Base-by-base conservation (phyloP, 768 basidiomycete genomes). In the Russula sp. region DNA sequence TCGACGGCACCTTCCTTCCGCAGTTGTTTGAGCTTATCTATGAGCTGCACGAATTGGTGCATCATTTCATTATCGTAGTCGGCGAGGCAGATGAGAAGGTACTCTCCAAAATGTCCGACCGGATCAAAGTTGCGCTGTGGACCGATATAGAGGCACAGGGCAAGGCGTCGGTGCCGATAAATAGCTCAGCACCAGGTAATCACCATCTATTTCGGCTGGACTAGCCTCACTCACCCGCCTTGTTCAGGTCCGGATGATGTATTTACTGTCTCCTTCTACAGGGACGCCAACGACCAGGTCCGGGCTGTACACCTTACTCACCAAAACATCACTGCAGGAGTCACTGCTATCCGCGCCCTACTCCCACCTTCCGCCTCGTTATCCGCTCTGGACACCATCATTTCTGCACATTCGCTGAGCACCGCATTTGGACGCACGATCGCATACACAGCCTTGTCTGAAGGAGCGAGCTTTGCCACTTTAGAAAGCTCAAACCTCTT, bases 311-410 rank as follows among this genome's bases (percentile, higher is more conserved):
- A 85, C 63, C 75, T 94, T 37, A 91, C 91, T 0, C 91, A 94
- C 71, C 81, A 89, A 72, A 94, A 93, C 66, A 71, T 96, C 62
- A 95, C 92, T 2, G 91, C 94, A 4, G 94, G 91, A 39, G 87
- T 94, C n/a, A 84, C 91, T 0, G 89, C 88, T 3, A 77, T 84
- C 27, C 85, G 89, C 40, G 82, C 85, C 5, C 71, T 94, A 22
- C 83, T 96, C 68, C 93, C 94, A 2, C 76, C 84, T 10, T 82
- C 88, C 27, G 84, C 84, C 68, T 77, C 83, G 13, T 68, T 93
- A 47, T 83, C 88, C 5, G 75, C 85, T 6, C 73, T 88, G 56
- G 94, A 97, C 72, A 89, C 87, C 7, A 76, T 98, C 39, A 79
- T 88, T 11, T 94, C 91, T 31, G 82, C 83, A 2, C 83, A 91